Evolutionary conservation across 257 asterid genomes (phyloP), one percentile per base, ranked within the genome.

Genomic region (Primulina huaijiensis): DNA sequence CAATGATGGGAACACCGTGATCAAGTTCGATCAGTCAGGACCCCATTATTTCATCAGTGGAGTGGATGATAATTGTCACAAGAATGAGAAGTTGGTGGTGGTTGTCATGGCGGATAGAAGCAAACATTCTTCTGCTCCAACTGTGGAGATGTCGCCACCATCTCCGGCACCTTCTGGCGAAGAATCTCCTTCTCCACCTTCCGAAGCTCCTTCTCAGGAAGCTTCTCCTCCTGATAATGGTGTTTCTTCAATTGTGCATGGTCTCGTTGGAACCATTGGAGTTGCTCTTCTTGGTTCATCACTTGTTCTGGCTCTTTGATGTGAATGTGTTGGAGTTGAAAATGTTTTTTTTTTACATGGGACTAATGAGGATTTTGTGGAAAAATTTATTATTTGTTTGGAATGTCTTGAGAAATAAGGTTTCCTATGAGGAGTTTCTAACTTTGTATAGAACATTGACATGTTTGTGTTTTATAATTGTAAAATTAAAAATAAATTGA

Each of bases 1-100:
- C 65, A 74, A 76, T 0, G 92, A 83, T 27, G 95, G 98, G 6
- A 85, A 84, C 71, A 81, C 88, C 0, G 81, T 59, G 43, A 71
- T 81, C 80, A 75, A 60, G 25, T 68, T 89, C 31, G 62, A 79
- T 38, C 84, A 82, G 20, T 86, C 95, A 2, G 98, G 96, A 7
- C 74, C 94, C 6, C 70, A 85, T 65, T 88, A 84, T 79, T 92
- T 89, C 90, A 87, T 92, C 3, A 92, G 97, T 56, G 95, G 97
- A 6, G 83, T 78, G 33, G 80, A 72, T 33, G 93, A 86, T 2
- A 75, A 87, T 58, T 92, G 97, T 78, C 84, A 55, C 70, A 92
- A 86, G 71, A 89, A 87, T 20, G 86, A 92, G 53, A 92, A 89
- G 79, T 2, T 92, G 64, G 14, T 69, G 0, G 84, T 86, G 43